Base-by-base conservation (phyloP, 1,284 basidiomycete genomes). In the Marasmius fiardii region DNA sequence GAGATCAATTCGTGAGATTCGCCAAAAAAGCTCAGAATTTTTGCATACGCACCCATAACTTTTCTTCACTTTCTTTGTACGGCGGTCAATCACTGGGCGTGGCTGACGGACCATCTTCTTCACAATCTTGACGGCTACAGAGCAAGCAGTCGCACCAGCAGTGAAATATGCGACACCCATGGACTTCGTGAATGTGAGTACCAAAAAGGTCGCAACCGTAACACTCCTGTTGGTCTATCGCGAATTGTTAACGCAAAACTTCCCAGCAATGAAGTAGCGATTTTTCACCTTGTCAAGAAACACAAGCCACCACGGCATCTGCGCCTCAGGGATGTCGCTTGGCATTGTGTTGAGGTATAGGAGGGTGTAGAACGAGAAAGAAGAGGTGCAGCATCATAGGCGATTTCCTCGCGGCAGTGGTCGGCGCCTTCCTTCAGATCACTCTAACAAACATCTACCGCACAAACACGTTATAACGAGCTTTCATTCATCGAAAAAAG, bases 21-120 rank as follows among this genome's bases (percentile, higher is more conserved):
- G n/a, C n/a, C n/a, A n/a, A n/a, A n/a, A n/a, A n/a, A n/a, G n/a
- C n/a, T n/a, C n/a, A n/a, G n/a, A n/a, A n/a, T n/a, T n/a, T n/a
- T n/a, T n/a, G n/a, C 24, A 51, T 56, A 68, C 81, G 44, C 61
- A 88, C 88, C 88, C 88, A 65, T 86, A 90, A 4, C 80, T 74
- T 50, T 73, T 74, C 65, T 57, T 59, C 37, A 26, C 43, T 85
- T 89, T 52, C 71, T 74, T 54, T 72, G 69, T 28, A 69, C 54
- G 49, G 53, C 50, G 61, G 65, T 44, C 68, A 63, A 33, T 73
- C 0, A 71, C 66, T 2, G 92, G 92, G n/a, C 92, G 81, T 16
- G 86, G 82, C 64, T 93, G 89, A 43, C 82, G 79, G 48, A 95
- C 77, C 48, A 79, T 64, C 21, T 66, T 74, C 68, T 94, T 95